Evolutionary conservation across 257 asterid genomes (phyloP).

Genomic region (Fraxinus cuspidata): DNA sequence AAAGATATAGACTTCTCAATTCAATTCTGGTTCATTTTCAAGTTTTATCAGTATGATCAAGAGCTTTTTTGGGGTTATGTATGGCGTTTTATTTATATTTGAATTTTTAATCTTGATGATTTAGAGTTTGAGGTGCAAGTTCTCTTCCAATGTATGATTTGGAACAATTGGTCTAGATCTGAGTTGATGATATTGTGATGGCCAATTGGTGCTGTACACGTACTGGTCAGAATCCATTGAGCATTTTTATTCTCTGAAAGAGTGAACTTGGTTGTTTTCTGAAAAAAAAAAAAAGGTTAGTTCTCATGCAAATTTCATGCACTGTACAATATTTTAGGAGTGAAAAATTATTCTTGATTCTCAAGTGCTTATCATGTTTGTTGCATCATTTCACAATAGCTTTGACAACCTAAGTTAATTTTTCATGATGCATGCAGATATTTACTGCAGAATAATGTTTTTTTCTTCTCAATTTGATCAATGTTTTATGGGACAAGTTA

Average conservation of each 20-base stretch:
- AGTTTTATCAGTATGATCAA: not conserved
- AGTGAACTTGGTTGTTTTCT: not conserved
- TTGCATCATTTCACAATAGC: not conserved
- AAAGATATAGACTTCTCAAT: constrained; percentile 1
- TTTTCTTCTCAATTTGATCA: not conserved
- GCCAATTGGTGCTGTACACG: not conserved
- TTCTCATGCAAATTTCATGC: not conserved
- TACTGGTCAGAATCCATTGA: not conserved
- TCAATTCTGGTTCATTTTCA: constrained; percentile 4
- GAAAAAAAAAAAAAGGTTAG: not conserved
- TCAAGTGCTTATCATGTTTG: not conserved
- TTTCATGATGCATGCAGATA: not conserved
- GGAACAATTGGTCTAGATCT: not conserved
- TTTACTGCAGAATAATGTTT: not conserved
- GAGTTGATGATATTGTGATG: not conserved
- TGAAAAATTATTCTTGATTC: not conserved
- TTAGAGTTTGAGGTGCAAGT: not conserved
- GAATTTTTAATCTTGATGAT: not conserved
- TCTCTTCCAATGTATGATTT: not conserved
- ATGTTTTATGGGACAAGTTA: not conserved
- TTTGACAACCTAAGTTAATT: not conserved
- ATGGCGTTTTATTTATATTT: not conserved
- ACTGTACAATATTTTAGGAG: not conserved
- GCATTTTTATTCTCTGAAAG: not conserved
- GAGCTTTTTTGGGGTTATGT: not conserved